Percentiles rank a stretch among this genome's conserved stretches.
Evolutionary conservation across 1,284 basidiomycete species (phyloP).

Genomic region (Polyporus tsugae): DNA sequence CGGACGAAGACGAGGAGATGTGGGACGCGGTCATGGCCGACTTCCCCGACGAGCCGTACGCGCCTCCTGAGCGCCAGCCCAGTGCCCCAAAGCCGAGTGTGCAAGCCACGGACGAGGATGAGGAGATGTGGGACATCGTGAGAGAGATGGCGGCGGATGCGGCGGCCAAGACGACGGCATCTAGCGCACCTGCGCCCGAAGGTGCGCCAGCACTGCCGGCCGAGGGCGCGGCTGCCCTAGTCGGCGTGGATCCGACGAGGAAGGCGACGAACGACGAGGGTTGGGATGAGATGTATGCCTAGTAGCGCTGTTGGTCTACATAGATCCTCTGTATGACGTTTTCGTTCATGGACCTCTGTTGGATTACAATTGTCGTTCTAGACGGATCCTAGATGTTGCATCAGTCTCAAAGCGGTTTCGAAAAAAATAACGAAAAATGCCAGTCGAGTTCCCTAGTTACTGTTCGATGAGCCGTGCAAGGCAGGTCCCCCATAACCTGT

Average conservation of each 20-base stretch:
- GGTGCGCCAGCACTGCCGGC: not conserved
- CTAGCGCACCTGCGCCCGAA: not conserved
- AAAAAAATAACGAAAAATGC: not conserved
- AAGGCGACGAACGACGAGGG: constrained; percentile 42
- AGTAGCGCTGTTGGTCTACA: not conserved
- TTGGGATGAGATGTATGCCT: constrained; percentile 46
- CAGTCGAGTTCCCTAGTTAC: not conserved
- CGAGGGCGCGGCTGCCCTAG: constrained; percentile 3
- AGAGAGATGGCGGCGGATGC: constrained; percentile 58
- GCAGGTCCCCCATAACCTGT: constrained; percentile 24
- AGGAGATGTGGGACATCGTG: constrained; percentile 75
- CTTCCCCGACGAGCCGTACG: constrained; percentile 30
- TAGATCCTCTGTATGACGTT: not conserved
- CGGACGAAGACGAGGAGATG: constrained; percentile 61
- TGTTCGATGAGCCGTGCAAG: constrained; percentile 4
- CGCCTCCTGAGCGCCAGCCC: constrained; percentile 19
- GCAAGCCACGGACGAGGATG: constrained; percentile 52
- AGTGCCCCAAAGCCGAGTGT: not conserved
- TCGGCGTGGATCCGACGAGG: constrained; percentile 17
- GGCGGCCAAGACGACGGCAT: constrained; percentile 11
- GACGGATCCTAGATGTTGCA: not conserved
- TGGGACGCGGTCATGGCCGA: constrained; percentile 56
- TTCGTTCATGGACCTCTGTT: not conserved
- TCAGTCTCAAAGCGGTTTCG: not conserved
- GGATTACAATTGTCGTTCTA: not conserved